A percentile compares a stretch with the other conserved stretches of the same genome.
phyloP scores from a whole-genome alignment of 495 filamentous ascomycete genomes.

The Talaromyces wortmannii region DNA sequence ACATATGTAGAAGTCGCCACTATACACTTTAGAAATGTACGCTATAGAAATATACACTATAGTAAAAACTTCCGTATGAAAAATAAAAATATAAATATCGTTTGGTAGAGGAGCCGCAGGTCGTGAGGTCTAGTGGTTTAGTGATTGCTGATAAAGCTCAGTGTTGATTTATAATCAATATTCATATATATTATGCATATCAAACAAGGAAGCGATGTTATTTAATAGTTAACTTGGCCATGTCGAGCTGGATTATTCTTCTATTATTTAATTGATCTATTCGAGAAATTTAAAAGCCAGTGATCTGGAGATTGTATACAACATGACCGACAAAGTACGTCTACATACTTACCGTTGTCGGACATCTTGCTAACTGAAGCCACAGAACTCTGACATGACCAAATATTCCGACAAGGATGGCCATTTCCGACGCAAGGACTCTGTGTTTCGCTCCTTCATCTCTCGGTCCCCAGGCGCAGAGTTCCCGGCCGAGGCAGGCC shows the following conservation, averaged over 20 bases:
- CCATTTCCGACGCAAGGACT: slow-evolving; percentile 41
- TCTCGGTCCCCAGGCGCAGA: slow-evolving; percentile 45
- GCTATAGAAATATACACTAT: no score
- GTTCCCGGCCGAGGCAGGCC: slow-evolving; percentile 66
- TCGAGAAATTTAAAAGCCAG: no score
- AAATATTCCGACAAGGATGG: slow-evolving; percentile 13
- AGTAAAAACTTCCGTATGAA: no score
- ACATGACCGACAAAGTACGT: not conserved
- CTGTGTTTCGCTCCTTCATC: slow-evolving; percentile 40
- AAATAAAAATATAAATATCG: no score
- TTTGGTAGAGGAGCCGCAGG: no score
- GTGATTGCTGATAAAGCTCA: not conserved
- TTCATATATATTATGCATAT: not conserved
- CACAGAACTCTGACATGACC: not conserved
- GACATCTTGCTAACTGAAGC: not conserved
- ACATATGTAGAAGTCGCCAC: no score
- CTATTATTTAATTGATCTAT: no score
- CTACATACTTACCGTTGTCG: not conserved
- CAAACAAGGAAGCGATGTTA: not conserved
- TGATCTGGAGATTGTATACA: no score
- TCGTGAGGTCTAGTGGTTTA: no score
- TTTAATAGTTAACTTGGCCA: not conserved
- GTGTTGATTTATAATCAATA: not conserved
- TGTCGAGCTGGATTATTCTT: no score
- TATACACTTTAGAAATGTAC: no score